These are phyloP conservation scores for Colletotrichum liaoningense DNA, from an alignment of 2,329 filamentous ascomycete species.

Conservation along the genomic window DNA sequence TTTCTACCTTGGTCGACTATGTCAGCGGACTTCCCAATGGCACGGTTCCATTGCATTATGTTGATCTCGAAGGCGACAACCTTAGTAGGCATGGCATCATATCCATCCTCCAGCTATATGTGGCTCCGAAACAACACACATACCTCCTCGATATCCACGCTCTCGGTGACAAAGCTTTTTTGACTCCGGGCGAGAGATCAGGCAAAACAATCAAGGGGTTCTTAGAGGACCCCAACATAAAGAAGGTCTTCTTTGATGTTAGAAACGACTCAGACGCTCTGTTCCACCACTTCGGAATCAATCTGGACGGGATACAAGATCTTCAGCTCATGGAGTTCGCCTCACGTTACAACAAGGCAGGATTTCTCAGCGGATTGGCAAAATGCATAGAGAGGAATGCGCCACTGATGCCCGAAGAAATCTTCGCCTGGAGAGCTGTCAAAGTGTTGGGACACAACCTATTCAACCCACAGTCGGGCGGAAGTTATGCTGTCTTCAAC, in stretches of 20 bases:
- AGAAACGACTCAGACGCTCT: constrained; percentile 69
- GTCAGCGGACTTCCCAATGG: constrained; percentile 29
- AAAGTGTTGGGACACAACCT: constrained; percentile 52
- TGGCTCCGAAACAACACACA: constrained; percentile 42
- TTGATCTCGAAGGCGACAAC: constrained; percentile 61
- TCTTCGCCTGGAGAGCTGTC: constrained; percentile 41
- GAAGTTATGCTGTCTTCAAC: constrained; percentile 59
- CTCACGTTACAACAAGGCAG: constrained; percentile 33
- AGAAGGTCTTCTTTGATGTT: constrained; percentile 69
- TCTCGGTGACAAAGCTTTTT: constrained; percentile 48
- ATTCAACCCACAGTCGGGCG: constrained; percentile 55
- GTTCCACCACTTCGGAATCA: constrained; percentile 55
- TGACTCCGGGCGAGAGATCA: background rate
- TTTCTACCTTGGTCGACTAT: constrained; percentile 36
- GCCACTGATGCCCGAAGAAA: constrained; percentile 29
- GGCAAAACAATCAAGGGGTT: constrained; percentile 48
- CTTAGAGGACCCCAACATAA: constrained; percentile 54
- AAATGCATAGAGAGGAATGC: constrained; percentile 46
- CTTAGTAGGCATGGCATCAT: constrained; percentile 55
- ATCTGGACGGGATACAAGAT: constrained; percentile 58
- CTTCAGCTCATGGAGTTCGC: constrained; percentile 68
- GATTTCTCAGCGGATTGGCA: constrained; percentile 39
- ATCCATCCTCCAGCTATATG: constrained; percentile 56
- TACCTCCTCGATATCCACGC: constrained; percentile 59
- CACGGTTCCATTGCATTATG: constrained; percentile 52